Base-by-base conservation (phyloP, 2,329 filamentous ascomycete genomes). In the Rhynchosporium agropyri region DNA sequence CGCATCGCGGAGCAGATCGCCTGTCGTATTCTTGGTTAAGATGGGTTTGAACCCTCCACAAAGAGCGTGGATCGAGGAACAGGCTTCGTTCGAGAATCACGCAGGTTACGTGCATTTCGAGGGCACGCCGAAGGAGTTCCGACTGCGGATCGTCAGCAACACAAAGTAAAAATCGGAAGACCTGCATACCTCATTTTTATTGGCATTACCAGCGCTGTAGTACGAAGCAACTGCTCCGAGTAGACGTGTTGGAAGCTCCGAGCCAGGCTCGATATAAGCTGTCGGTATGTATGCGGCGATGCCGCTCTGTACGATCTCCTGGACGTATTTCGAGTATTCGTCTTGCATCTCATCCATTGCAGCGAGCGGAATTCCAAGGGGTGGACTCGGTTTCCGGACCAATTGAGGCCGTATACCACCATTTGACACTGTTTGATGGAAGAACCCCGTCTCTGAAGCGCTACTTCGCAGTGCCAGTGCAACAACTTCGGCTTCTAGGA, bases 81-180 rank as follows among this genome's bases (percentile, higher is more conserved):
- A 74, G 69, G 60, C 68, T 74, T 63, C 69, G 63, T 60, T 72
- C 71, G 33, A 74, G 67, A 15, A 74, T 72, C 7, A 68, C 64
- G 12, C 63, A 62, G 7, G 67, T 71, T 26, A 73, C 68, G 54
- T 74, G 72, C 46, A 73, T 70, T 60, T 73, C 72, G 29, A 74
- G 28, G 20, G 70, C 72, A 55, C 67, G 63, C 10, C 71, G 69
- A 29, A 74, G 67, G 42, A 73, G 55, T 36, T 69, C 67, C 31
- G 65, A 71, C 71, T 74, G 36, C 10, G 31, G 50, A 28, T 38
- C 48, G 56, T 69, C 45, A 69, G 67, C 56, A 50, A 58, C 12
- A 9, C 1, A 48, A 8, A 42, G 40, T 20, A n/a, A 54, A 49
- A 36, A 29, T 50, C n/a, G n/a, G 38, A 58, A 57, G 2, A 31